Percentiles rank a stretch among this genome's conserved stretches.
These are phyloP conservation scores for Nothophoma quercina DNA, from an alignment of 2,329 filamentous ascomycete species.

Conservation along the genomic window DNA sequence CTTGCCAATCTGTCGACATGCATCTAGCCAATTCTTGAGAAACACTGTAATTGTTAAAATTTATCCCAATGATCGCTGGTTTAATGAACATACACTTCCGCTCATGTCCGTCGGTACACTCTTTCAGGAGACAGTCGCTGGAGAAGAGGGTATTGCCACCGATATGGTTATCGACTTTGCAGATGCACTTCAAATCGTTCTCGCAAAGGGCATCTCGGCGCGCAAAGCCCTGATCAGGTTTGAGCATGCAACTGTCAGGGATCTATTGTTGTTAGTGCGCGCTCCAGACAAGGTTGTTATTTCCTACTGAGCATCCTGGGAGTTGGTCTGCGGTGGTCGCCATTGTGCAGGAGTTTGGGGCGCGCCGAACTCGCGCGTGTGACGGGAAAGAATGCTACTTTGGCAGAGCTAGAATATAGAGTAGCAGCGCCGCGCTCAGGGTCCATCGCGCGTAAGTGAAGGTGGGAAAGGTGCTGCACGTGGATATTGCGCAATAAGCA, in stretches of 20 bases:
- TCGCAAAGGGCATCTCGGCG: conserved; percentile 12
- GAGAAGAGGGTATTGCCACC: conserved; percentile 22
- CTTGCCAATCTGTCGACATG: conserved; percentile 12
- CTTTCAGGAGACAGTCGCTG: conserved; percentile 21
- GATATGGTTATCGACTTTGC: conserved; percentile 22
- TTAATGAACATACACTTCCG: conserved; percentile 12
- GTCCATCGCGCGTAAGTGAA: not conserved
- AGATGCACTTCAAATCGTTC: conserved; percentile 26
- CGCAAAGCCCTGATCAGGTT: not conserved
- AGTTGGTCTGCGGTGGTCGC: conserved; percentile 2
- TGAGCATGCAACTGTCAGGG: conserved; percentile 15
- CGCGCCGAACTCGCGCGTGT: not conserved
- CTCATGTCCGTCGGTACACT: conserved; percentile 18
- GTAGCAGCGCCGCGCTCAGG: not conserved
- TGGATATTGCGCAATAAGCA: not conserved
- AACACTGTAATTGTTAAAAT: conserved; percentile 25
- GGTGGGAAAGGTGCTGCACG: not conserved
- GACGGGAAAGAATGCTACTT: not conserved
- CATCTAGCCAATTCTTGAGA: conserved; percentile 15
- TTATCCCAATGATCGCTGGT: no score
- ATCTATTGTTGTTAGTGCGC: conserved; percentile 12
- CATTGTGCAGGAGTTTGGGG: not conserved
- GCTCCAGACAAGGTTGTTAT: not conserved
- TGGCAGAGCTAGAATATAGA: not conserved
- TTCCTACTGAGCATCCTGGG: conserved; percentile 4